Conservation (phyloP, 1,284 basidiomycete genomes). For the Mixia osmundae region DNA sequence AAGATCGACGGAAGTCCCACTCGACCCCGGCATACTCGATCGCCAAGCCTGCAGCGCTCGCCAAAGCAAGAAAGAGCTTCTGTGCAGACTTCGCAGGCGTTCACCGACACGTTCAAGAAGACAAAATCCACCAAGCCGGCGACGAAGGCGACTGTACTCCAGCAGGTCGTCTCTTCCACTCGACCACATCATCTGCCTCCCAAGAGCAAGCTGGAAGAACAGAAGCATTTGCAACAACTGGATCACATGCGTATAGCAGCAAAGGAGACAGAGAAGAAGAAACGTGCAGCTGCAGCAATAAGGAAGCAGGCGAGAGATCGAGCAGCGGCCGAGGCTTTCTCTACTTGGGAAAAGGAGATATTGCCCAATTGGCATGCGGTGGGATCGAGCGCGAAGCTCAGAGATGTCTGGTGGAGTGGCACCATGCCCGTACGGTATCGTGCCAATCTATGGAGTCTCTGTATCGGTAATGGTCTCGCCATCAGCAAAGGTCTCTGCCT, state of each 20-base stretch:
- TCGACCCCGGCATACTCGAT: no score
- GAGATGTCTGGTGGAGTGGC: constrained; percentile 75
- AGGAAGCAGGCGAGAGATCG: constrained; percentile 6
- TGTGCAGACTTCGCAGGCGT: no score
- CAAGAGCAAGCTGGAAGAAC: constrained; percentile 16
- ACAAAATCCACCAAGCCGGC: background rate
- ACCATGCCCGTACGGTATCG: constrained; percentile 57
- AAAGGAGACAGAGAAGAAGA: constrained; percentile 11
- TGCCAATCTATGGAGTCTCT: constrained; percentile 63
- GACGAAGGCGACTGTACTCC: constrained; percentile 10
- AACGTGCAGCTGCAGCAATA: background rate
- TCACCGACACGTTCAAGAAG: no score
- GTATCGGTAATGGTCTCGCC: constrained; percentile 68
- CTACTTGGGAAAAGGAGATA: constrained; percentile 53
- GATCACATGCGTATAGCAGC: constrained; percentile 14
- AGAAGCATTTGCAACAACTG: constrained; percentile 15
- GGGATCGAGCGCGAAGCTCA: constrained; percentile 33
- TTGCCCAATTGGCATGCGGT: constrained; percentile 62
- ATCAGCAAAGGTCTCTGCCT: constrained; percentile 47
- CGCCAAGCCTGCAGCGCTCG: no score
- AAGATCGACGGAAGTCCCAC: no score
- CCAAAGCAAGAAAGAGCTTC: no score
- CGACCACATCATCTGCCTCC: constrained; percentile 17
- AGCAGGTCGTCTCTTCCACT: constrained; percentile 16
- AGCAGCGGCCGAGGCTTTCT: constrained; percentile 32